Conservation (phyloP, 192 early-diverging fungal species). For the Backusella tuberculispora region DNA sequence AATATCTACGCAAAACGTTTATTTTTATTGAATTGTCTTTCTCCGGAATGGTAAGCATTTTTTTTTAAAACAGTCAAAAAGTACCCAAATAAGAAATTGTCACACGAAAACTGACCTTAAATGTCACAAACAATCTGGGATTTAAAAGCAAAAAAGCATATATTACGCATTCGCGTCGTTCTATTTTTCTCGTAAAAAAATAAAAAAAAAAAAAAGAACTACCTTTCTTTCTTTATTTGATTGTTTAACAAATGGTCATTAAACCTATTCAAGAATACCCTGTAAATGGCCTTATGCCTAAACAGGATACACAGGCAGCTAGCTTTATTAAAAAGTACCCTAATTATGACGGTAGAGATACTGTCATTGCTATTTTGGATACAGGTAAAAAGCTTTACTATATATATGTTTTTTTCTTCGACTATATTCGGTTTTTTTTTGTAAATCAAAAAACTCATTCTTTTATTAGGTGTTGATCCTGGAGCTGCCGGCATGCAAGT, state of each 20-base stretch:
- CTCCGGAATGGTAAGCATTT: too few species aligned
- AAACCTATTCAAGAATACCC: slow-evolving; percentile 55
- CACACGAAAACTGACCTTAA: not conserved
- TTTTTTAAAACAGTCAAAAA: too few species aligned
- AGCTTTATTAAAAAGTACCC: slow-evolving; percentile 82
- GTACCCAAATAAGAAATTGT: not conserved
- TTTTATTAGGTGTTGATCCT: slow-evolving; percentile 77
- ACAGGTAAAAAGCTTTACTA: slow-evolving; percentile 54
- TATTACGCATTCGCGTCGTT: not conserved
- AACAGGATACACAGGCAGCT: slow-evolving; percentile 82
- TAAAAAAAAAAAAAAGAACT: too few species aligned
- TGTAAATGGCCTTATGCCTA: slow-evolving; percentile 65
- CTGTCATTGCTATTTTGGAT: slow-evolving; percentile 90
- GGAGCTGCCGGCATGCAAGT: slow-evolving; percentile 84
- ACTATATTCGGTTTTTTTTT: not conserved
- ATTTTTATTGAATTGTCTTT: too few species aligned
- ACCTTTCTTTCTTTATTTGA: slow-evolving; percentile 2
- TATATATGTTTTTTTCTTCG: not conserved
- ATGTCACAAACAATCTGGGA: not conserved
- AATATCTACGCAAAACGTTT: too few species aligned
- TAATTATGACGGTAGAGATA: slow-evolving; percentile 87
- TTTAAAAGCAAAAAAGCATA: not conserved
- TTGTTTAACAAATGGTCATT: not conserved
- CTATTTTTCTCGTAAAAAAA: not conserved
- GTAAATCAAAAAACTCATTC: not conserved